A percentile compares a stretch with the other conserved stretches of the same genome.
Conservation (phyloP, 345 rosid genomes). For the Eucalyptus erythrocorys region DNA sequence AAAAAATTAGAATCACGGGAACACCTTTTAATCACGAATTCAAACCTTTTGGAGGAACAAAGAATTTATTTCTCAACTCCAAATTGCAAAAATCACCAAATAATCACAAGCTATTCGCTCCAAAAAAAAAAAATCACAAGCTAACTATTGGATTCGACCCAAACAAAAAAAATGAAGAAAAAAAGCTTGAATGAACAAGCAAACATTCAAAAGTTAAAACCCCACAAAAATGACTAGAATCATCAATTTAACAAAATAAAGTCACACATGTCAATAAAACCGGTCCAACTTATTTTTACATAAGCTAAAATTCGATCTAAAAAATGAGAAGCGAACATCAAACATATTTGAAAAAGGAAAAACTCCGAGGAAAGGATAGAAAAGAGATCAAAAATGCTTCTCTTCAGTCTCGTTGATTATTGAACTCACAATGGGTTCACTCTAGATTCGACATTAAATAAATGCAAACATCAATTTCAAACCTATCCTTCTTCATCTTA, state of each 20-base stretch:
- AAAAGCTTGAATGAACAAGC: background rate
- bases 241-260: background rate
- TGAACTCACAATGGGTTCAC: background rate
- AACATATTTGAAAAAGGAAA: background rate
- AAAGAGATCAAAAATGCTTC: background rate
- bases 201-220: background rate
- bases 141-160: too few species aligned
- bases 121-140: too few species aligned
- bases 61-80: background rate
- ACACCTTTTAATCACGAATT: background rate
- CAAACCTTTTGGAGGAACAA: background rate
- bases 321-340: background rate
- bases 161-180: too few species aligned
- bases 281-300: too few species aligned
- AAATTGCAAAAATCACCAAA: background rate
- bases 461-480: background rate
- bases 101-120: background rate
- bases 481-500: background rate
- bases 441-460: background rate
- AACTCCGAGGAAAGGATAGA: fast-evolving
- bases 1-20: background rate
- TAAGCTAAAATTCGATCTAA: background rate
- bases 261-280: background rate
- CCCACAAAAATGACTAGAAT: fast-evolving
- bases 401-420: background rate